These are phyloP conservation scores for Achaetomium macrosporum DNA, from an alignment of 2,329 filamentous ascomycete genomes.

Conservation along the genomic window DNA sequence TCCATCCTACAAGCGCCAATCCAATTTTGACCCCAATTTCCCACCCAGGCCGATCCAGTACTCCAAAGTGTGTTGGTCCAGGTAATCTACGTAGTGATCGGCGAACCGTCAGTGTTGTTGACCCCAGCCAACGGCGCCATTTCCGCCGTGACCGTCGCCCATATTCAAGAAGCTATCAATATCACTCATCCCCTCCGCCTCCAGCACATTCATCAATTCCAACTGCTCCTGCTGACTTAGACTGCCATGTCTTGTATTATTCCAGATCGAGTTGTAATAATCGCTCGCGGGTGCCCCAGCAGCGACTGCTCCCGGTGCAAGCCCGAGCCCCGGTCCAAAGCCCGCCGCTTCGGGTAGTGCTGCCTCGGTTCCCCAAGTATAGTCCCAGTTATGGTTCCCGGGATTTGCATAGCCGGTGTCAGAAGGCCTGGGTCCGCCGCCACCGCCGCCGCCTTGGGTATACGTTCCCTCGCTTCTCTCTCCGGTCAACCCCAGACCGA, in stretches of 20 bases:
- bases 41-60: background rate
- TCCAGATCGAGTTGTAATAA: slow-evolving; percentile 23
- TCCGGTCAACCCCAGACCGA: slow-evolving; percentile 15
- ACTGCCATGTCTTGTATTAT: slow-evolving; percentile 54
- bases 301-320: background rate
- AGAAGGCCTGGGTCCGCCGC: background rate
- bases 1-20: background rate
- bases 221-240: slow-evolving; percentile 75
- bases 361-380: background rate
- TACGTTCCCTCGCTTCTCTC: too few species aligned
- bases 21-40: background rate
- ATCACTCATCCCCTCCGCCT: slow-evolving; percentile 59
- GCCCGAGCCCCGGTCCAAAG: background rate
- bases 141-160: slow-evolving; percentile 21
- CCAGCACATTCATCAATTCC: slow-evolving; percentile 75
- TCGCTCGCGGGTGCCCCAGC: background rate
- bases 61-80: background rate
- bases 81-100: background rate
- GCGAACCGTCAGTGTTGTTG: background rate
- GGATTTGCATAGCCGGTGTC: background rate
- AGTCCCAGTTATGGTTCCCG: background rate
- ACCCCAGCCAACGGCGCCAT: background rate
- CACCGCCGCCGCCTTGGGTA: background rate
- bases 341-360: background rate
- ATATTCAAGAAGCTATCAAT: slow-evolving; percentile 55